A percentile compares a stretch with the other conserved stretches of the same genome.
These are phyloP conservation scores for Chlorella sorokiniana DNA, from an alignment of 139 green algal species.

Conservation along the genomic window DNA sequence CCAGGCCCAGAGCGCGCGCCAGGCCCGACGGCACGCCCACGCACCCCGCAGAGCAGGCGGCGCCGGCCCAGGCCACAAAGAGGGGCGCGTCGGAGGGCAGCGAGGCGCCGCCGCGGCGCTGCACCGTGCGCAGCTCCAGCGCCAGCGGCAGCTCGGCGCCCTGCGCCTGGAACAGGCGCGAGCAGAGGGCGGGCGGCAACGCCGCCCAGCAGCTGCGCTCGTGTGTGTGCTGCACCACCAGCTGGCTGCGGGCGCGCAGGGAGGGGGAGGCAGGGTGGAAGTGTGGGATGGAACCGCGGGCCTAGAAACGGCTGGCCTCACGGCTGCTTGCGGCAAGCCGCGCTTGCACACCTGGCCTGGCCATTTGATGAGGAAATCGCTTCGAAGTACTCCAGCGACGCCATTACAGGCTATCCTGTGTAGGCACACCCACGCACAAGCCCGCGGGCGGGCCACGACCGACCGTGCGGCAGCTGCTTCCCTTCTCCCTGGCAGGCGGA, in stretches of 20 bases:
- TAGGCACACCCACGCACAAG: too few species aligned
- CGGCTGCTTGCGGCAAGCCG: too few species aligned
- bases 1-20: slow-evolving; percentile 47
- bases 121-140: slow-evolving; percentile 39
- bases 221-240: slow-evolving; percentile 40
- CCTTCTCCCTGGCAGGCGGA: too few species aligned
- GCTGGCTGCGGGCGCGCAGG: background rate
- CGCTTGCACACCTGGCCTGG: too few species aligned
- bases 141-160: slow-evolving; percentile 27
- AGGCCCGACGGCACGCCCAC: slow-evolving; percentile 58
- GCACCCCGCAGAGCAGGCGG: slow-evolving; percentile 6
- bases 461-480: too few species aligned
- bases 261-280: background rate
- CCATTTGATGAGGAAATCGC: too few species aligned
- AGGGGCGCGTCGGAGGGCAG: background rate
- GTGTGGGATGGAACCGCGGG: background rate
- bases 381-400: too few species aligned
- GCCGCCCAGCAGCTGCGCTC: slow-evolving; percentile 61
- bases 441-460: too few species aligned
- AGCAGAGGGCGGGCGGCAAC: slow-evolving; percentile 39
- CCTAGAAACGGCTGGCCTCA: too few species aligned
- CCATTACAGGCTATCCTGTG: too few species aligned
- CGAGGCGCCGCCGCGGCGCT: background rate
- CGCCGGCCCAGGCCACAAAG: slow-evolving; percentile 53
- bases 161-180: slow-evolving; percentile 22